These are phyloP conservation scores for Coccomyxa sp. DNA, from an alignment of 139 green algal species.

Conservation along the genomic window DNA sequence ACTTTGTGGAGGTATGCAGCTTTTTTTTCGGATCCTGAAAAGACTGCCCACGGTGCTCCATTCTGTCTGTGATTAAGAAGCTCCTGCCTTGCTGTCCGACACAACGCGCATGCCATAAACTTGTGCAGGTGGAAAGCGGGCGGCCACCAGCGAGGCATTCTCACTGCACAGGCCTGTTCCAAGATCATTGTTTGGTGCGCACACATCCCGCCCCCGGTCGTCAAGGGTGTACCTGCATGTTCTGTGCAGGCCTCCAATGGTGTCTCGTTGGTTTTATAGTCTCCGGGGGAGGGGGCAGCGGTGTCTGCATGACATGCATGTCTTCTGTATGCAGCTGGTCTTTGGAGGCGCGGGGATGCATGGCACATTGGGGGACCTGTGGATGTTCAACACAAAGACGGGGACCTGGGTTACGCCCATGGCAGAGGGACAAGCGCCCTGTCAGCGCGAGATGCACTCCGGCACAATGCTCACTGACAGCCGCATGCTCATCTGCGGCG, in stretches of 20 bases:
- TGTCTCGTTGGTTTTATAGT: too few relatives aligned
- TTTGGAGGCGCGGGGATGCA: conserved; percentile 60
- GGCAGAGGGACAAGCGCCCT: conserved; percentile 18
- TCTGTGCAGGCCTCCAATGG: too few relatives aligned
- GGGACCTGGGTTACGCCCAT: conserved; percentile 22
- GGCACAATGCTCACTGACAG: conserved; percentile 40
- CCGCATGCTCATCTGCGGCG: conserved; percentile 54
- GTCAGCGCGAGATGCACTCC: conserved; percentile 55
- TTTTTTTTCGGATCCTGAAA: neutral
- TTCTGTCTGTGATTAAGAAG: neutral
- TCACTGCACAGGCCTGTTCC: conserved; percentile 37
- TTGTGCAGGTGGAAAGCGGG: conserved; percentile 13
- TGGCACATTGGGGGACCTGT: conserved; percentile 53
- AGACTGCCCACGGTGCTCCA: neutral
- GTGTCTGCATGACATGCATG: neutral
- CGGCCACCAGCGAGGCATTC: conserved; percentile 49
- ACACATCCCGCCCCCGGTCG: neutral
- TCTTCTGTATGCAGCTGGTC: conserved; percentile 36
- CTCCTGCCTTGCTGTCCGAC: neutral
- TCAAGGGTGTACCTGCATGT: too few relatives aligned
- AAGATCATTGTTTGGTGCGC: conserved; percentile 35
- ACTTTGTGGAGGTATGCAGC: conserved; percentile 28
- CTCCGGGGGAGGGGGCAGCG: too few relatives aligned
- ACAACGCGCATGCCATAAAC: neutral
- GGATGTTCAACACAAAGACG: conserved; percentile 48